Conservation (phyloP, 2,329 filamentous ascomycete species). For the Trichoderma pleuroti region DNA sequence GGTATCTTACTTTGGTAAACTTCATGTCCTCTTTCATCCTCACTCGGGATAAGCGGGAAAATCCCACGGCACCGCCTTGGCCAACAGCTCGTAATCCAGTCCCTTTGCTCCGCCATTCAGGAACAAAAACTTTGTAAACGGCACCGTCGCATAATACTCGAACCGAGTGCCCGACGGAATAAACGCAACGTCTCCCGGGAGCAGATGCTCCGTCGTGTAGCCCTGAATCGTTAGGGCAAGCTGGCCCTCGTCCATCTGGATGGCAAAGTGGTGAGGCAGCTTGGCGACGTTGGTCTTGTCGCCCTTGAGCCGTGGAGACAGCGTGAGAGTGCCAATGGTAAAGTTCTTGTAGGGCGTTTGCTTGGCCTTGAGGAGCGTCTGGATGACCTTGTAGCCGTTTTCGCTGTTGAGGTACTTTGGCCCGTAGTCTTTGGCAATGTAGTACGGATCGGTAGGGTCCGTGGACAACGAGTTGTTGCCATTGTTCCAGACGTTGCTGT, state of each 20-base stretch:
- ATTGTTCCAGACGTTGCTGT: conserved; percentile 22
- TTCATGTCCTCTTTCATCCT: neutral
- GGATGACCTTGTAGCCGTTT: conserved; percentile 25
- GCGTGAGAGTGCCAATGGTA: conserved; percentile 24
- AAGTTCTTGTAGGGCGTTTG: conserved; percentile 23
- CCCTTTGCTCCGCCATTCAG: conserved; percentile 26
- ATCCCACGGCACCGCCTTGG: conserved; percentile 23
- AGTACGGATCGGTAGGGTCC: conserved; percentile 21
- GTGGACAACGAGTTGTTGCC: conserved; percentile 21
- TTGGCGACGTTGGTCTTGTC: conserved; percentile 17
- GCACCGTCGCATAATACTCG: conserved; percentile 25
- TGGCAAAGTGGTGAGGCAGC: conserved; percentile 23
- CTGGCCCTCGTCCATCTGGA: conserved; percentile 30
- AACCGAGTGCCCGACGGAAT: conserved; percentile 24
- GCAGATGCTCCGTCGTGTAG: conserved; percentile 24
- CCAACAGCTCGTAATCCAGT: conserved; percentile 26
- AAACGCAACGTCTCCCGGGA: conserved; percentile 30
- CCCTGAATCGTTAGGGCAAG: conserved; percentile 25
- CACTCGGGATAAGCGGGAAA: conserved; percentile 23
- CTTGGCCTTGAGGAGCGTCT: conserved; percentile 21
- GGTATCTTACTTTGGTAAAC: neutral
- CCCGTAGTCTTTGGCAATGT: conserved; percentile 25
- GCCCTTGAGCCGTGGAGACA: conserved; percentile 20
- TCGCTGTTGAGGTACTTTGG: conserved; percentile 25
- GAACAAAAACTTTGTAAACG: conserved; percentile 29